phyloP scores from a whole-genome alignment of 75 land plant species.

The Chamaecyparis obtusa region DNA sequence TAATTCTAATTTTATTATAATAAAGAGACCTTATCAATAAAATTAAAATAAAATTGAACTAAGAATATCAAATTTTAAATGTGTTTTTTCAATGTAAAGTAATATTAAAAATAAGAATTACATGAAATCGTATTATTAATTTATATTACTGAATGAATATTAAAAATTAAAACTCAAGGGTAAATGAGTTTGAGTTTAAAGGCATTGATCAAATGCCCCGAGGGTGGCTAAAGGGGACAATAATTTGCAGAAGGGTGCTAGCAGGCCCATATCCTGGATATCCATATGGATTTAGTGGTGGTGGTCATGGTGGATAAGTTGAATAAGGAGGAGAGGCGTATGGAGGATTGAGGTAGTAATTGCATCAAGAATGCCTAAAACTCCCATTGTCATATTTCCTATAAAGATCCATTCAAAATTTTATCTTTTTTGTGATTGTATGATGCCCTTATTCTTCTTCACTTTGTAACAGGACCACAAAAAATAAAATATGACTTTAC shows the following conservation, averaged over 20 bases:
- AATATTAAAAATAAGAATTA: too few species aligned
- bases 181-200: too few species aligned
- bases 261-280: background rate
- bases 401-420: background rate
- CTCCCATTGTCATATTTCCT: background rate
- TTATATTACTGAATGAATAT: too few species aligned
- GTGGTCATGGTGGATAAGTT: background rate
- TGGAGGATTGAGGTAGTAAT: background rate
- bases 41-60: too few species aligned
- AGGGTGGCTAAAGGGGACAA: background rate
- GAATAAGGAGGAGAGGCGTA: background rate
- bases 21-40: too few species aligned
- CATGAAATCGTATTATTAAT: too few species aligned
- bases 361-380: conserved; percentile 1
- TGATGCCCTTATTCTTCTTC: background rate
- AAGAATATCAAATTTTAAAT: too few species aligned
- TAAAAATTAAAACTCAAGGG: too few species aligned
- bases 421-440: background rate
- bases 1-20: too few species aligned
- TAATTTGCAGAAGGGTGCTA: background rate
- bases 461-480: background rate
- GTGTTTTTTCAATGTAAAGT: too few species aligned
- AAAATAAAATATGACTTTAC: background rate
- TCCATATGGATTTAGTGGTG: background rate
- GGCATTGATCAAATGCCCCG: background rate